A percentile compares a stretch with the other conserved stretches of the same genome.
These are phyloP conservation scores for Annulohypoxylon bovei DNA, from an alignment of 495 filamentous ascomycete species.

Conservation along the genomic window DNA sequence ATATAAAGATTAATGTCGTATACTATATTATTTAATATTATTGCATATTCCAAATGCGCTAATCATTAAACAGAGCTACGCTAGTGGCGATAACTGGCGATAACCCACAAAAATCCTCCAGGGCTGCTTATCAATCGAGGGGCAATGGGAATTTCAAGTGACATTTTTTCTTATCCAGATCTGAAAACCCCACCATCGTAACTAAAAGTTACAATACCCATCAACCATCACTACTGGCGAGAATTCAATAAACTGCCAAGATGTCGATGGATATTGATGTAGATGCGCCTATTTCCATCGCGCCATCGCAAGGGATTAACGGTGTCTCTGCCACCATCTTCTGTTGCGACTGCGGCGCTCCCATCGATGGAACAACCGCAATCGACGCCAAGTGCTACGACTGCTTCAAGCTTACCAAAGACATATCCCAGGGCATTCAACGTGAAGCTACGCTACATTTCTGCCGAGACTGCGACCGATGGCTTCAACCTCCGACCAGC, in stretches of 20 bases:
- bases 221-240: constrained; percentile 2
- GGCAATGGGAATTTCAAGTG: constrained; percentile 24
- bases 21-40: not conserved
- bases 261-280: constrained; percentile 49
- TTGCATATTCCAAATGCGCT: not conserved
- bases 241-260: constrained; percentile 6
- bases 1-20: not conserved
- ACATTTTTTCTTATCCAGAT: constrained; percentile 24
- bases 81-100: constrained; percentile 31
- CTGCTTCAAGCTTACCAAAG: constrained; percentile 91
- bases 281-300: constrained; percentile 45
- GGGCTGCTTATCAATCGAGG: constrained; percentile 46
- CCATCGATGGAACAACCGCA: constrained; percentile 89
- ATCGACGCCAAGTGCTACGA: constrained; percentile 92
- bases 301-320: constrained; percentile 30
- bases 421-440: constrained; percentile 92
- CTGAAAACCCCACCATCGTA: constrained; percentile 32
- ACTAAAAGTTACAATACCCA: constrained; percentile 5
- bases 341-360: constrained; percentile 92
- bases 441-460: constrained; percentile 83
- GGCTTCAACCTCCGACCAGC: constrained; percentile 84
- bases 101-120: constrained; percentile 23
- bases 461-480: constrained; percentile 92
- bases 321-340: constrained; percentile 65
- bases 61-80: not conserved